These are phyloP conservation scores for Arthroderma uncinatum DNA, from an alignment of 2,329 filamentous ascomycete species.

Conservation along the genomic window DNA sequence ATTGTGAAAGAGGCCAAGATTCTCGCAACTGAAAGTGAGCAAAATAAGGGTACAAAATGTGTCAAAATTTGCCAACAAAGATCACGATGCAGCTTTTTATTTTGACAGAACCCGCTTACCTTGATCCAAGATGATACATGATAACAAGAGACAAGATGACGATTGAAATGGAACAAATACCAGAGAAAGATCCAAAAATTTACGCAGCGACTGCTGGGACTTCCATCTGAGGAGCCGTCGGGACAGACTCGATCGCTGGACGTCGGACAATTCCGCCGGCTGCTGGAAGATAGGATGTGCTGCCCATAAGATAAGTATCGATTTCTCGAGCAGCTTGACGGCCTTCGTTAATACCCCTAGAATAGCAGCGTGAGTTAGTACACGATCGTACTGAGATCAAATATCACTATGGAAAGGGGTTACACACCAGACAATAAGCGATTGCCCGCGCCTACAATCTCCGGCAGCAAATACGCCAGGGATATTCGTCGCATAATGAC, in stretches of 20 bases:
- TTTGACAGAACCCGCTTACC: neutral
- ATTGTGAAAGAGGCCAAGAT: neutral
- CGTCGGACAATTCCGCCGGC: conserved; percentile 88
- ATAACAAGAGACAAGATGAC: neutral
- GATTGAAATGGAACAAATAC: neutral
- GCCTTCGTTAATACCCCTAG: conserved; percentile 90
- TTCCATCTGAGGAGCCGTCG: conserved; percentile 18
- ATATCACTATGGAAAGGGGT: neutral
- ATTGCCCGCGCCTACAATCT: conserved; percentile 90
- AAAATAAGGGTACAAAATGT: neutral
- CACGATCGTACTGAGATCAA: neutral
- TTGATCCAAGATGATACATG: neutral
- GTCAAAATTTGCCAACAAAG: neutral
- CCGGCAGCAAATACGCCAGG: conserved; percentile 86
- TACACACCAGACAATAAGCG: conserved; percentile 84
- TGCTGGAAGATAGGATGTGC: conserved; percentile 65
- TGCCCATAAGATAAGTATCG: conserved; percentile 71
- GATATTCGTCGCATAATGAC: conserved; percentile 79
- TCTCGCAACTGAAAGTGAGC: neutral
- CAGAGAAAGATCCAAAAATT: conserved; percentile 8
- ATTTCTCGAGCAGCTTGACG: conserved; percentile 86
- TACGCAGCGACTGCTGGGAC: conserved; percentile 22
- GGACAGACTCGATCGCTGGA: conserved; percentile 44
- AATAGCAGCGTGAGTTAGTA: neutral
- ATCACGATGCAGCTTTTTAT: neutral